These are phyloP conservation scores for Wickerhamomyces tratensis DNA, from an alignment of 805 yeast species.

Conservation along the genomic window DNA sequence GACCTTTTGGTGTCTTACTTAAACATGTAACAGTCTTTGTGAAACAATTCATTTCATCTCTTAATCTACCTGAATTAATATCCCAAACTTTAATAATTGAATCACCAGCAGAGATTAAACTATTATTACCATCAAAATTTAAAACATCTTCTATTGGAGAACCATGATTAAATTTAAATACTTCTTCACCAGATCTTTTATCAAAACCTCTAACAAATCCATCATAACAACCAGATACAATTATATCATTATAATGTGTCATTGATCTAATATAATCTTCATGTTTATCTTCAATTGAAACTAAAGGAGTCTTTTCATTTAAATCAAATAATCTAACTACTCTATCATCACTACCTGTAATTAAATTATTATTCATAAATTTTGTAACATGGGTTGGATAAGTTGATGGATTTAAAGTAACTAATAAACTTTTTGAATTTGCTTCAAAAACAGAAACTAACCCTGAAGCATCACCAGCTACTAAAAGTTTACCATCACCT, in stretches of 20 bases:
- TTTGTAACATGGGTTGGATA: conserved; percentile 92
- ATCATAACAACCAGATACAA: conserved; percentile 94
- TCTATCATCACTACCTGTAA: conserved; percentile 90
- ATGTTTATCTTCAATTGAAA: conserved; percentile 56
- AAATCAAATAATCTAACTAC: conserved; percentile 84
- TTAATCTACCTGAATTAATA: conserved; percentile 61
- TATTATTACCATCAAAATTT: conserved; percentile 63
- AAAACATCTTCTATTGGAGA: conserved; percentile 82
- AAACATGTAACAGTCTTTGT: conserved; percentile 89
- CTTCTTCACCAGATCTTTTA: conserved; percentile 54
- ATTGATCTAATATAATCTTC: conserved; percentile 84
- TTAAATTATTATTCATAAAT: conserved; percentile 65
- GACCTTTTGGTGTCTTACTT: conserved; percentile 39
- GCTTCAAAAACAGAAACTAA: conserved; percentile 87
- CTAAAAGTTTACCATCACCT: conserved; percentile 81
- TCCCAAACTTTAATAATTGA: conserved; percentile 88
- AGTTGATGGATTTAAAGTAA: conserved; percentile 71
- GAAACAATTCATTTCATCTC: conserved; percentile 73
- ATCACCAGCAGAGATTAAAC: conserved; percentile 70
- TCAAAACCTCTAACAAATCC: conserved; percentile 80
- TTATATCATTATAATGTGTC: conserved; percentile 68
- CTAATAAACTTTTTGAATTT: conserved; percentile 68
- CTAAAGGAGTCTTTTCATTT: conserved; percentile 62
- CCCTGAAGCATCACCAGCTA: conserved; percentile 95
- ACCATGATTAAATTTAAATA: conserved; percentile 58